A percentile compares a stretch with the other conserved stretches of the same genome.
phyloP scores from a whole-genome alignment of 2,329 filamentous ascomycete species.

The Ophiostoma fasciatum region DNA sequence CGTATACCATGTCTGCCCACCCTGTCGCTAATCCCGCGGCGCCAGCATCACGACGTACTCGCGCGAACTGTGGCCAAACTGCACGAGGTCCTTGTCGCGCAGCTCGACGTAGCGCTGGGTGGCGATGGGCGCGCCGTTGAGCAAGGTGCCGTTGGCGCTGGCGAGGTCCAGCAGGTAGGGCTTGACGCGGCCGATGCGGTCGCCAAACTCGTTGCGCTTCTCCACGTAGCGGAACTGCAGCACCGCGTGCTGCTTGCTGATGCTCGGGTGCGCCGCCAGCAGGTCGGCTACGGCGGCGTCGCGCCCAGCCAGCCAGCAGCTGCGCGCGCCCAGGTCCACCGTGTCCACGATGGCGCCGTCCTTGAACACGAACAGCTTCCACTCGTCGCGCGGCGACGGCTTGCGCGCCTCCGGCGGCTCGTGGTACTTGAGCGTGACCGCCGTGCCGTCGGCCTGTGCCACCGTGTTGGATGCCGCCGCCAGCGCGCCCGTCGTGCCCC shows the following conservation, averaged over 20 bases:
- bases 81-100: constrained; percentile 74
- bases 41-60: constrained; percentile 94
- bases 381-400: constrained; percentile 59
- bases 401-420: constrained; percentile 89
- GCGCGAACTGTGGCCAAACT: constrained; percentile 73
- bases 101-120: constrained; percentile 73
- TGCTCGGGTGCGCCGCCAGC: constrained; percentile 74
- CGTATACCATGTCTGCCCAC: too few species aligned
- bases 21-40: constrained; percentile 24
- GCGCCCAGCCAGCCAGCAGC: constrained; percentile 82
- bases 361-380: constrained; percentile 92
- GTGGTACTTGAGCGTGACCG: constrained; percentile 83
- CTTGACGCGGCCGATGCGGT: constrained; percentile 62
- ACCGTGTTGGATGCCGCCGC: constrained; percentile 74
- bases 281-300: constrained; percentile 72
- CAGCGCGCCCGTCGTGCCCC: constrained; percentile 61
- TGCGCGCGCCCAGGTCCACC: constrained; percentile 58
- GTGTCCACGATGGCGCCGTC: constrained; percentile 67
- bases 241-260: constrained; percentile 90
- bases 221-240: constrained; percentile 82
- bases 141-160: constrained; percentile 74
- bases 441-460: constrained; percentile 56
- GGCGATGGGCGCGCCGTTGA: constrained; percentile 65
- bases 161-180: constrained; percentile 91
- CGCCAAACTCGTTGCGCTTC: constrained; percentile 74